phyloP scores from a whole-genome alignment of 1,284 basidiomycete species.

The Paramarasmius palmivorus region DNA sequence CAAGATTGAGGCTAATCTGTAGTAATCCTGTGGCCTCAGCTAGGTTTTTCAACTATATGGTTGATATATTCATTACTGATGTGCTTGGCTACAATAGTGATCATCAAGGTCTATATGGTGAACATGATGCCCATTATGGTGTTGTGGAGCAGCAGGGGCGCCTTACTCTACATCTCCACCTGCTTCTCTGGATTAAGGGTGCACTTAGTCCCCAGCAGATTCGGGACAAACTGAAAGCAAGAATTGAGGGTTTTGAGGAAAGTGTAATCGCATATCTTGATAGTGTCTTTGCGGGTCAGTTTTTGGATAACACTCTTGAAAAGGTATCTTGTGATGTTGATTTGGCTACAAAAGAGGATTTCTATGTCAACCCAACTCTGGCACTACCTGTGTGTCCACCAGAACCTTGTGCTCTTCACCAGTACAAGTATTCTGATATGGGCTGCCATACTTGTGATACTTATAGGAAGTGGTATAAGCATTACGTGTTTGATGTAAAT shows the following conservation, averaged over 20 bases:
- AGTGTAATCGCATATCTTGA: too few species aligned
- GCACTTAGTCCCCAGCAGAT: conserved; percentile 27
- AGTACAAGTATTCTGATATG: not conserved
- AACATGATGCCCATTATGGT: conserved; percentile 32
- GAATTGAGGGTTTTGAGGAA: too few species aligned
- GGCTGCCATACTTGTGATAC: not conserved
- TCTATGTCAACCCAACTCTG: conserved; percentile 10
- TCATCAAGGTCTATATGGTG: conserved; percentile 23
- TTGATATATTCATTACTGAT: conserved; percentile 25
- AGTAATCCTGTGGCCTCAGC: too few species aligned
- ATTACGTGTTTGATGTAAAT: conserved; percentile 10
- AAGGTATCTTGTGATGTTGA: not conserved
- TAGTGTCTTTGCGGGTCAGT: too few species aligned
- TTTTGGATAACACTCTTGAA: conserved; percentile 7
- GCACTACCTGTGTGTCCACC: conserved; percentile 15
- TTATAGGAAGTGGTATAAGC: conserved; percentile 3
- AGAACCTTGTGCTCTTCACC: not conserved
- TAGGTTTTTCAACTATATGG: conserved; percentile 23
- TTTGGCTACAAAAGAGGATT: not conserved
- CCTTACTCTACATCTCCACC: conserved; percentile 32
- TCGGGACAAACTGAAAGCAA: too few species aligned
- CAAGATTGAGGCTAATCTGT: conserved; percentile 13
- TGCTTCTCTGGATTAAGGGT: conserved; percentile 29
- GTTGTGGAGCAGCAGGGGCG: conserved; percentile 36
- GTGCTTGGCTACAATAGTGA: conserved; percentile 17